Conservation (phyloP, 495 filamentous ascomycete genomes). For the Amniculicola lignicola region DNA sequence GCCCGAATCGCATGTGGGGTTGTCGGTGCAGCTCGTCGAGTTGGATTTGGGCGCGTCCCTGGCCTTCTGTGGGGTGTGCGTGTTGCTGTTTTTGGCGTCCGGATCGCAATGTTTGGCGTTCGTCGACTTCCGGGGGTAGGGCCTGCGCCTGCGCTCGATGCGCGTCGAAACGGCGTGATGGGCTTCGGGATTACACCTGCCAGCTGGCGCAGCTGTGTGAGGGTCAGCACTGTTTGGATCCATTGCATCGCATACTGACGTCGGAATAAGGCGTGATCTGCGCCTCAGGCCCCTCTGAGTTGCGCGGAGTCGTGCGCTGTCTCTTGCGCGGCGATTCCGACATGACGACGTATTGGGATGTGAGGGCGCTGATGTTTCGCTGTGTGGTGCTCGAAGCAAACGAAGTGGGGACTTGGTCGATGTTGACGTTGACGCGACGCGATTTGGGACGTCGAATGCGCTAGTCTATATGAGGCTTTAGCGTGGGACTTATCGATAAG, state of each 20-base stretch:
- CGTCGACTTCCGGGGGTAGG: constrained; percentile 20
- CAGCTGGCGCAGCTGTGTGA: constrained; percentile 39
- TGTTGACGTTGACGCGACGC: constrained; percentile 9
- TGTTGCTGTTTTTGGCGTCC: constrained; percentile 35
- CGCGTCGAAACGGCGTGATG: constrained; percentile 41
- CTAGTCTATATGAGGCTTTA: background rate
- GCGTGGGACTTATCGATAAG: constrained; percentile 16
- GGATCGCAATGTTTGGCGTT: constrained; percentile 24
- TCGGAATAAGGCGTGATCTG: constrained; percentile 40
- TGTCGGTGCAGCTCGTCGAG: constrained; percentile 47
- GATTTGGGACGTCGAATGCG: too few species aligned
- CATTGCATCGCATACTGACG: constrained; percentile 25
- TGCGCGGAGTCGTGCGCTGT: constrained; percentile 39
- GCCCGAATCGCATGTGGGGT: constrained; percentile 74
- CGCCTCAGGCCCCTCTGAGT: constrained; percentile 34
- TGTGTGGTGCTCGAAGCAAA: background rate
- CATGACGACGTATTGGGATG: constrained; percentile 10
- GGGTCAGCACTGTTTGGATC: background rate
- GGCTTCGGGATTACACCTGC: constrained; percentile 41
- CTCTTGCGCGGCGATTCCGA: constrained; percentile 27
- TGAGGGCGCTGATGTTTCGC: background rate
- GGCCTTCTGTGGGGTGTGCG: constrained; percentile 28
- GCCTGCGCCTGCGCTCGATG: constrained; percentile 22
- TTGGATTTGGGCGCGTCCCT: constrained; percentile 34
- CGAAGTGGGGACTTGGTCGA: background rate